Evolutionary conservation across 371 early-diverging fungal genomes (phyloP), one percentile per base, ranked within the genome.

Genomic region (Cokeromyces recurvatus): DNA sequence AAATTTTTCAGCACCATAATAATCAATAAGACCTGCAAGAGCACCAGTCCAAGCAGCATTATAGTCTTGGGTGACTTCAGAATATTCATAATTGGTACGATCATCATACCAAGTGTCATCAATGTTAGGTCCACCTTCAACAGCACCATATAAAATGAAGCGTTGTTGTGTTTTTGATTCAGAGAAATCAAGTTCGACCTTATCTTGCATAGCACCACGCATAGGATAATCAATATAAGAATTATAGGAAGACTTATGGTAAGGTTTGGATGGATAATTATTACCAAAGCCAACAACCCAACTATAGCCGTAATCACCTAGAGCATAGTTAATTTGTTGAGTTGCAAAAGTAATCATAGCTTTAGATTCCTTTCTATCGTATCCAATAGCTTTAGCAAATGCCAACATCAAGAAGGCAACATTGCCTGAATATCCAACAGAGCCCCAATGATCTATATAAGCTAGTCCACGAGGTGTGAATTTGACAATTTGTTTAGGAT

Each of bases 281-380:
- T 68, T 67, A 8, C 78, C 78, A 60, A 80, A 78, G 0, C 81
- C 81, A 19, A 74, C 73, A 2, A 80, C 70, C 73, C 75, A 80
- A 15, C 70, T 66, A 34, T 73, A 73, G 7, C 78, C 78, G 44
- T 71, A 72, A 23, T 78, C 78, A n/a, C 81, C 81, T 1, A 78
- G 55, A 1, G 77, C 75, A 55, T 80, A 80, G 32, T 80, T 80
- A 53, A 74, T 73, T 51, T 80, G 81, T 37, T 77, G 78, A 1
- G 64, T 59, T 9, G 77, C 73, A 60, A 78, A 78, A 0, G 55
- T 70, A 6, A 62, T 55, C 53, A 80, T 56, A 15, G 56, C 46
- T 17, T 66, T 66, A 27, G 57, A 44, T 48, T 68, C 62, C 6
- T 53, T 23, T 10, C 54, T 54, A 5, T 63, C 43, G 22, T 63